These are phyloP conservation scores for Puccinia horiana DNA, from an alignment of 1,284 basidiomycete species.

Conservation along the genomic window DNA sequence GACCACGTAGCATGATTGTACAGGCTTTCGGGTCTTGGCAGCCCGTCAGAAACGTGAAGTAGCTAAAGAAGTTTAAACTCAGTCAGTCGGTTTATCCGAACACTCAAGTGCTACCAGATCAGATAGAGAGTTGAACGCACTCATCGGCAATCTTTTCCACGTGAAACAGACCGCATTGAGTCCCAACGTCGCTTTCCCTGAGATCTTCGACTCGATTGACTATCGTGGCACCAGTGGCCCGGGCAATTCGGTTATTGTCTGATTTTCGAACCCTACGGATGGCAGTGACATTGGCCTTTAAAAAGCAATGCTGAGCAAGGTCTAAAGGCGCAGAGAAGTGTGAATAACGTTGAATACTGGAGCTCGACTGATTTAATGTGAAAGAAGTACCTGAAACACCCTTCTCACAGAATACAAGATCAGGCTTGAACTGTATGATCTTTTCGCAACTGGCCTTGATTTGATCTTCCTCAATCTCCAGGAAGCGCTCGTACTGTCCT, in stretches of 20 bases:
- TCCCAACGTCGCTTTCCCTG: conserved; percentile 86
- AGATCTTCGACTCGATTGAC: conserved; percentile 96
- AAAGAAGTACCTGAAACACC: conserved; percentile 76
- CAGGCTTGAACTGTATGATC: conserved; percentile 90
- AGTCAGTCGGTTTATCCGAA: background rate
- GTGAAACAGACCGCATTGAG: conserved; percentile 88
- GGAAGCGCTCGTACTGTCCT: conserved; percentile 85
- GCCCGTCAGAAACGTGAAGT: conserved; percentile 93
- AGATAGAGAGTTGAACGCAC: conserved; percentile 61
- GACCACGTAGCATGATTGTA: conserved; percentile 96
- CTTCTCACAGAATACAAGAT: conserved; percentile 95
- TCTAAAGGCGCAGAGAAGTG: conserved; percentile 63
- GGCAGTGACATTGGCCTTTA: conserved; percentile 85
- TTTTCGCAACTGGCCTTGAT: conserved; percentile 84
- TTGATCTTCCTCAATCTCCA: conserved; percentile 97
- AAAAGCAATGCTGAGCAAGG: conserved; percentile 87
- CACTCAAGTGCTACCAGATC: background rate
- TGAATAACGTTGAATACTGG: background rate
- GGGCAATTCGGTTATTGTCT: conserved; percentile 97
- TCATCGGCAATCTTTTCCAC: conserved; percentile 98
- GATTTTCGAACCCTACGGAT: conserved; percentile 94
- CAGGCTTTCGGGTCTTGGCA: conserved; percentile 94
- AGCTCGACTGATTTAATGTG: background rate
- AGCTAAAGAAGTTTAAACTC: conserved; percentile 63
- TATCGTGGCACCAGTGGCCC: conserved; percentile 92